A percentile compares a stretch with the other conserved stretches of the same genome.
phyloP scores from a whole-genome alignment of 305 asterid genomes.

The Fraxinus albicans region DNA sequence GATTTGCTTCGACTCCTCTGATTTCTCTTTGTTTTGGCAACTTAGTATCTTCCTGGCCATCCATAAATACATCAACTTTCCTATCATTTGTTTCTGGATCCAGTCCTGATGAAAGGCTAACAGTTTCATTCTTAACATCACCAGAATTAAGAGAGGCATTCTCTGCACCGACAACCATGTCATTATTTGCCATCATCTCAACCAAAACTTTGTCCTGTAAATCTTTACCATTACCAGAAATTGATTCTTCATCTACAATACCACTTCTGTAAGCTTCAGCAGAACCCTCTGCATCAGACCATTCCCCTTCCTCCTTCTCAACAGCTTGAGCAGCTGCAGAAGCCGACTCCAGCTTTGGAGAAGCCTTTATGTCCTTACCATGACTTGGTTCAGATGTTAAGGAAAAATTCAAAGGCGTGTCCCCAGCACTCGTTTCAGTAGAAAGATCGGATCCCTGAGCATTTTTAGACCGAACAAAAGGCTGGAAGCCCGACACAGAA shows the following conservation, averaged over 20 bases:
- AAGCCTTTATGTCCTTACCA: conserved; percentile 41
- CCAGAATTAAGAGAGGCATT: conserved; percentile 36
- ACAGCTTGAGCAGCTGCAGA: conserved; percentile 40
- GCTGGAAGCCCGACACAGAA: conserved; percentile 94
- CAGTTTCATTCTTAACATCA: conserved; percentile 51
- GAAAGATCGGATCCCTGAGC: conserved; percentile 42
- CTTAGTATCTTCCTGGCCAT: conserved; percentile 66
- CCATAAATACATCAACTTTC: conserved; percentile 47
- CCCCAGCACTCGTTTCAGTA: conserved; percentile 34
- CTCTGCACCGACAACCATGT: conserved; percentile 30
- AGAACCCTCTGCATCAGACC: conserved; percentile 93
- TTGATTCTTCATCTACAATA: conserved; percentile 40
- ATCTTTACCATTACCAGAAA: conserved; percentile 40
- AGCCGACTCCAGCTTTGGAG: conserved; percentile 39
- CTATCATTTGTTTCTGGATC: conserved; percentile 62
- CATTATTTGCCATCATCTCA: conserved; percentile 38
- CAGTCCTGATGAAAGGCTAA: conserved; percentile 31
- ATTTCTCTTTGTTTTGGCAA: conserved; percentile 67
- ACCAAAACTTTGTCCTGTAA: conserved; percentile 39
- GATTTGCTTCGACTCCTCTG: conserved; percentile 75
- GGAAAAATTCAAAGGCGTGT: conserved; percentile 25
- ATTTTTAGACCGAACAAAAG: conserved; percentile 68
- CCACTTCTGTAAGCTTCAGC: conserved; percentile 38
- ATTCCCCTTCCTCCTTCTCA: conserved; percentile 99
- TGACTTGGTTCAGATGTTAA: conserved; percentile 41